Evolutionary conservation across 352 stramenopile genomes (phyloP).

Genomic region (Blastocystis sp.): DNA sequence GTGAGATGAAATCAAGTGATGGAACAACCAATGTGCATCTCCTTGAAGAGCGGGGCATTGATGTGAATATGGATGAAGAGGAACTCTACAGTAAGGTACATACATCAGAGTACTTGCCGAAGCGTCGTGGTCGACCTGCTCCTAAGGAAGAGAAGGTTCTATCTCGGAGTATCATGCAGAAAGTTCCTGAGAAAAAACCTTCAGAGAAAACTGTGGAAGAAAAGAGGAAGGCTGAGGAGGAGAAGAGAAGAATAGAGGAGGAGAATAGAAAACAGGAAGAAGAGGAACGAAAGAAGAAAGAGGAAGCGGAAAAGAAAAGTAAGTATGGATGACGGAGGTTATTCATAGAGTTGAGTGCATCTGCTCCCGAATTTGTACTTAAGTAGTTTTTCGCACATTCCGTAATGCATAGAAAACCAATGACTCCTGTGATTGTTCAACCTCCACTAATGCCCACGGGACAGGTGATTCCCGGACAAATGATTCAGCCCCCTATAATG

Average conservation of each 20-base stretch:
- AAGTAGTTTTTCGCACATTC: not conserved
- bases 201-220: not conserved
- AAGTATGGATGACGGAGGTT: not conserved
- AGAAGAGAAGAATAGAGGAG: not conserved
- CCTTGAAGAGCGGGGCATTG: slow-evolving; percentile 31
- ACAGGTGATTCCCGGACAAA: not conserved
- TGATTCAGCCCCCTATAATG: not conserved
- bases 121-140: not conserved
- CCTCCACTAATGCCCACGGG: not conserved
- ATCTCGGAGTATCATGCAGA: slow-evolving; percentile 53
- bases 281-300: not conserved
- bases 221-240: not conserved
- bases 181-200: not conserved
- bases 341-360: slow-evolving; percentile 29
- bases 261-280: not conserved
- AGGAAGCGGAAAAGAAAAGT: slow-evolving; percentile 43
- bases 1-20: not conserved
- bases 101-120: not conserved
- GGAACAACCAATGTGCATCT: slow-evolving; percentile 42
- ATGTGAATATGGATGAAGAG: slow-evolving; percentile 36
- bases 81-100: slow-evolving; percentile 50
- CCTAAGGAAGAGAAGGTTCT: slow-evolving; percentile 19
- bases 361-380: slow-evolving; percentile 2
- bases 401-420: not conserved
- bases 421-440: not conserved